Base-by-base conservation (phyloP, 805 yeast species). In the Myxozyma mucilagina region DNA sequence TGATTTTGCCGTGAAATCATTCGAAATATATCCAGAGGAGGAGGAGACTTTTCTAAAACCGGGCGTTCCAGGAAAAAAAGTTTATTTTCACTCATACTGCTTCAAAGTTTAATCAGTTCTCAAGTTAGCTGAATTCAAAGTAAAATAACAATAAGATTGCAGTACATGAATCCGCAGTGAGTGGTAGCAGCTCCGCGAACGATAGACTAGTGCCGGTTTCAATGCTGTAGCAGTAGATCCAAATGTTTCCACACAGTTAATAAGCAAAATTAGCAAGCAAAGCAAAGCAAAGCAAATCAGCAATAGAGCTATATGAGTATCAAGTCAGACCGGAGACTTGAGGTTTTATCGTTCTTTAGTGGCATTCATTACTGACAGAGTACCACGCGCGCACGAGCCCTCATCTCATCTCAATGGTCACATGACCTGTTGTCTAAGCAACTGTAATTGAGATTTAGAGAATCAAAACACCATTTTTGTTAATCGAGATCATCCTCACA, bases 371-470 rank as follows among this genome's bases (percentile, higher is more conserved):
- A n/a, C 45, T n/a, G 18, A 41, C 45, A 1, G 45, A 41, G 24
- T 41, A 20, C 11, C 14, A 41, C n/a, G 20, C 16, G 45, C 45
- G 45, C 52, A 31, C 52, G 52, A 42, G 13, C 52, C 52, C 49
- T 49, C 54, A 39, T 50, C 54, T 29, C 54, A 24, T 36, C 32
- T 8, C 14, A 7, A 8, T 4, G 1, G 45, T 50, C 54, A 50
- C 54, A 45, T 50, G 54, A 20, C 4, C 3, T 36, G 54, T 50
- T 50, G 54, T 45, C 45, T 14, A 35, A 24, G 54, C 54, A 50
- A 50, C 54, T 24, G 18, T 50, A 50, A 50, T 50, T 38, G 41
- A 47, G 34, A 47, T 32, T 39, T 11, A 8, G 31, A 47, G 24
- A 47, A 47, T 7, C 14, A 18, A 16, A 13, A 14, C 32, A 47